These are phyloP conservation scores for Hyaloscypha hepaticicola DNA, from an alignment of 495 filamentous ascomycete genomes.

Conservation along the genomic window DNA sequence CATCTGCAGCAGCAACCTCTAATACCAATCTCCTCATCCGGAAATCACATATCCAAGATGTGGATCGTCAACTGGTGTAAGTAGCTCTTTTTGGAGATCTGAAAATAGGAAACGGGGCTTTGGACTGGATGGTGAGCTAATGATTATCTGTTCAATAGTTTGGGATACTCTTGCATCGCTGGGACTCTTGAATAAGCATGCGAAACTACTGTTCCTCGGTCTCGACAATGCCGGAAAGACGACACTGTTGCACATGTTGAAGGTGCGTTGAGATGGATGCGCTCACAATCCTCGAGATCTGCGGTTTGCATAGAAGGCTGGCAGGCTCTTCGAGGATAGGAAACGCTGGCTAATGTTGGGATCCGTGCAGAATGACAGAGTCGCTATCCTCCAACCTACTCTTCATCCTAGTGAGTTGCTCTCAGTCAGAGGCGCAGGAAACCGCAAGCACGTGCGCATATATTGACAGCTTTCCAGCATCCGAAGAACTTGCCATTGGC, in stretches of 20 bases:
- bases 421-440: constrained; percentile 4
- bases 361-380: constrained; percentile 74
- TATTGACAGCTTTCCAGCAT: constrained; percentile 54
- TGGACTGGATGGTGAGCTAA: constrained; percentile 22
- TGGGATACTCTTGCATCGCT: constrained; percentile 89
- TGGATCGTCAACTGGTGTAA: constrained; percentile 97
- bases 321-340: neutral
- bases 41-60: constrained; percentile 55
- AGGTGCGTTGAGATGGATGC: constrained; percentile 56
- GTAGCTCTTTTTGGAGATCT: constrained; percentile 37
- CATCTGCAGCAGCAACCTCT: constrained; percentile 17
- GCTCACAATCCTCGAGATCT: neutral
- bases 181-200: constrained; percentile 94
- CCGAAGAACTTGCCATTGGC: constrained; percentile 94
- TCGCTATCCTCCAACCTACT: constrained; percentile 88
- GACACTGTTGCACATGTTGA: constrained; percentile 87
- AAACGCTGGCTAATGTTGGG: constrained; percentile 17
- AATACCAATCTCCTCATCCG: constrained; percentile 2
- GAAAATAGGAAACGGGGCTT: constrained; percentile 3
- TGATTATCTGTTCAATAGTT: constrained; percentile 54
- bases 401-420: constrained; percentile 75
- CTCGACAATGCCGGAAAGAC: constrained; percentile 99
- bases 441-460: constrained; percentile 21
- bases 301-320: neutral
- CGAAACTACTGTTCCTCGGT: constrained; percentile 89